Base-by-base conservation (phyloP, 176 grass and related monocot species). In the Areca catechu region DNA sequence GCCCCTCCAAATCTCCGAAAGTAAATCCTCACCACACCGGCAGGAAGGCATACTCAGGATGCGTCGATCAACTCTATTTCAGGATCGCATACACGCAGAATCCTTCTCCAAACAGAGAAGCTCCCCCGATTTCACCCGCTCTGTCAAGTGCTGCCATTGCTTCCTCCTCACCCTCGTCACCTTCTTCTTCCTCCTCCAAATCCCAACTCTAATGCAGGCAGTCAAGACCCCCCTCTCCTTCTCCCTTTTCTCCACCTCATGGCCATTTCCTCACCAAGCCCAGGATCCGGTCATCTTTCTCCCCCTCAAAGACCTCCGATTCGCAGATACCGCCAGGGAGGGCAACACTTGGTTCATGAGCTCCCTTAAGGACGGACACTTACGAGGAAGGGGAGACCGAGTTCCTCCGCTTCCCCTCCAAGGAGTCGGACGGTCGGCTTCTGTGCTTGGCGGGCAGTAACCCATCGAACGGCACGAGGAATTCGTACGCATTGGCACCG, bases 341-440 rank as follows among this genome's bases (percentile, higher is more conserved):
- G 63, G 63, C 2, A 66, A 66, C 49, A 66, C 63, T 27, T 66
- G 63, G 63, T 66, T 66, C 49, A 66, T 66, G 63, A 66, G 63
- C 63, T 51, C 50, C 49, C 5, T 66, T 9, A 66, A 66, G 6
- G 63, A 66, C 49, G 6, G 63, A 66, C 49, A 66, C 63, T 4
- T 19, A 19, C 17, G 63, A 66, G 63, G 16, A 6, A 1, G 63
- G 63, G 23, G 63, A 66, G 48, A 16, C 63, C 4, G 49, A 66
- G 21, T 19, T 53, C 63, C 63, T 66, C 23, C 23, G 15, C 23
- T 66, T 66, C 63, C 49, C 63, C 16, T 66, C 63, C 3, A n/a
- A 27, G 12, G 63, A 20, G 17, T 20, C 24, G 7, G 23, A 28
- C 23, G 63, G 63, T 50, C 15, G 50, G 22, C 23, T 66, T 23